Evolutionary conservation across 2,329 filamentous ascomycete species (phyloP), one percentile per base, ranked within the genome.

Genomic region (Colletotrichum tanaceti): DNA sequence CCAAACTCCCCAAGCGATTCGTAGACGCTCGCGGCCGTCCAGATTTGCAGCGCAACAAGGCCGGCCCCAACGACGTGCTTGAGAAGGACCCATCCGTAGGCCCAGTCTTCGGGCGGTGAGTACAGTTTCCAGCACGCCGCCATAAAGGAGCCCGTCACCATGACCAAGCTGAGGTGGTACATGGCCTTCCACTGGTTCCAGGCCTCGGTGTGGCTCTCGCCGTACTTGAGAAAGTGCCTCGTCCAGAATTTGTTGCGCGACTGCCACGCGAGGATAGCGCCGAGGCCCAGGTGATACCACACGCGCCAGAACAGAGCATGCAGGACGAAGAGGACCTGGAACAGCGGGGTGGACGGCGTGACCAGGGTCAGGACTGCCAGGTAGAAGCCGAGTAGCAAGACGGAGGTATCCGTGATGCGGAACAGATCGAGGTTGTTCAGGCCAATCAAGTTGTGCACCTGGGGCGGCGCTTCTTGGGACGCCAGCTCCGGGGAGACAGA

Each of bases 171-270:
- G 73, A 98, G 85, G 77, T 99, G 93, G 75, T 98, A 98, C 75
- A 97, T 89, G 39, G 92, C 93, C 81, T 98, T 98, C 96, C 96
- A 99, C 78, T 99, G 95, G 65, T 91, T 90, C 96, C 96, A 99
- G 4, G 95, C 95, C 80, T 98, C 96, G 70, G 91, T 91, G 3
- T 90, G 90, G 70, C 88, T 94, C 78, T 98, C 96, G 70, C 96
- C 96, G 75, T 91, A 98, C 79, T 99, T 99, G 81, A 99, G 88
- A 77, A 98, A 99, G 82, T 99, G 96, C 32, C 96, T 90, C 18
- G 95, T 98, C 93, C 96, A 98, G 79, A 92, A 90, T 82, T 98
- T 98, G 80, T 91, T 89, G 75, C 91, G 91, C 22, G 95, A 98
- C 79, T 99, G 96, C 63, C 88, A 86, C 74, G 93, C 90, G 55